Evolutionary conservation across 2,329 filamentous ascomycete species (phyloP).

Genomic region (Alternaria triticina): DNA sequence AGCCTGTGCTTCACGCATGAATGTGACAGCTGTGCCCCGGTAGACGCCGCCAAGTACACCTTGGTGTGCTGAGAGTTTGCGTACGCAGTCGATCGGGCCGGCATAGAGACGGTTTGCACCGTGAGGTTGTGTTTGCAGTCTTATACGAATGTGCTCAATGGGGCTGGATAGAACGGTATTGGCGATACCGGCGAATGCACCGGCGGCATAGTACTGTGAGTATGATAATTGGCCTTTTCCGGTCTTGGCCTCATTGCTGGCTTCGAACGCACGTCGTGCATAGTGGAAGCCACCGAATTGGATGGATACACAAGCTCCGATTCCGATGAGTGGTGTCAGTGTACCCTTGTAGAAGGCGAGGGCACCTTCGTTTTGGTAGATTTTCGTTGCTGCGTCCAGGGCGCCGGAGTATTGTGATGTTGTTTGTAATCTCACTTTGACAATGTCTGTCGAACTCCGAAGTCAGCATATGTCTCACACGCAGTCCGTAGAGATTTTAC

Average conservation of each 20-base stretch:
- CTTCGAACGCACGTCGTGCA: constrained; percentile 84
- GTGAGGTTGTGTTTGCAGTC: constrained; percentile 95
- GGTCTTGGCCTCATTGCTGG: constrained; percentile 63
- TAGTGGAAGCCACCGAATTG: constrained; percentile 98
- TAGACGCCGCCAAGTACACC: constrained; percentile 78
- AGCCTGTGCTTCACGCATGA: constrained; percentile 88
- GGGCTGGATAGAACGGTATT: constrained; percentile 89
- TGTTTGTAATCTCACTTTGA: constrained; percentile 97
- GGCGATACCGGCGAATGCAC: constrained; percentile 89
- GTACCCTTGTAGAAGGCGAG: constrained; percentile 98
- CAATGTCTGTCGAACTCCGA: constrained; percentile 53
- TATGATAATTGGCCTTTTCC: constrained; percentile 68
- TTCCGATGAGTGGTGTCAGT: constrained; percentile 90
- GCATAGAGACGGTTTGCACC: constrained; percentile 77
- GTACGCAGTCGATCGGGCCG: constrained; percentile 89
- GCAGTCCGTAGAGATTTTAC: neutral
- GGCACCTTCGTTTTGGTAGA: constrained; percentile 86
- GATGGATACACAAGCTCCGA: constrained; percentile 93
- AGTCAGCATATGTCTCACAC: neutral
- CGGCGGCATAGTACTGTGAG: constrained; percentile 85
- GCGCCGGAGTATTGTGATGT: constrained; percentile 81
- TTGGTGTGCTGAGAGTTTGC: constrained; percentile 74
- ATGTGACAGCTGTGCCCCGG: constrained; percentile 84
- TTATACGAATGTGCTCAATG: constrained; percentile 96
- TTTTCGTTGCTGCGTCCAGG: constrained; percentile 78